These are phyloP conservation scores for Dryas drummondii DNA, from an alignment of 306 rosid genomes.

Conservation along the genomic window DNA sequence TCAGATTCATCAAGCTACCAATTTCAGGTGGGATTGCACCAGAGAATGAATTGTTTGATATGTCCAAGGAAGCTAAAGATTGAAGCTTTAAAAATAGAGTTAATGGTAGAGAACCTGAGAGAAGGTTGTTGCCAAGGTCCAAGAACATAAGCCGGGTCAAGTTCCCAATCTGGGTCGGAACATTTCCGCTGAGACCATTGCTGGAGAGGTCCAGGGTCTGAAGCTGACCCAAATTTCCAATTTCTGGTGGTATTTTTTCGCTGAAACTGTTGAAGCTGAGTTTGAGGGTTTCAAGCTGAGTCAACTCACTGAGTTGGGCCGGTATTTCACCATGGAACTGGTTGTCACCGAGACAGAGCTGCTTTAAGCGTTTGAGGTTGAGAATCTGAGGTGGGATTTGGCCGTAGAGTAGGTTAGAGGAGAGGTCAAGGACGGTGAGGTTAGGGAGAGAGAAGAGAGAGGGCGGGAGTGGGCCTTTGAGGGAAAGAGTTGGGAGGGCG, in stretches of 20 bases:
- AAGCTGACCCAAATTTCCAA: slow-evolving; percentile 43
- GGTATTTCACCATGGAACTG: slow-evolving; percentile 45
- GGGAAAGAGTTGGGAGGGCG: slow-evolving; percentile 47
- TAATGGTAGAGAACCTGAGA: slow-evolving; percentile 72
- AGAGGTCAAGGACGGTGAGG: slow-evolving; percentile 66
- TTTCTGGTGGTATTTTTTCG: slow-evolving; percentile 58
- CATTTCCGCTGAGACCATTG: slow-evolving; percentile 53
- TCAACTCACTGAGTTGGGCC: slow-evolving; percentile 35
- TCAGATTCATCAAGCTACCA: slow-evolving; percentile 56
- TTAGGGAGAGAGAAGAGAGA: slow-evolving; percentile 47
- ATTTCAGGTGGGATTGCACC: slow-evolving; percentile 70
- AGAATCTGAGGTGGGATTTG: slow-evolving; percentile 48
- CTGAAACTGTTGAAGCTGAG: slow-evolving; percentile 57
- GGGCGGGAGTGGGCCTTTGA: slow-evolving; percentile 48
- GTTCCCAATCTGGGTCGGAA: slow-evolving; percentile 67
- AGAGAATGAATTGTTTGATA: slow-evolving; percentile 81
- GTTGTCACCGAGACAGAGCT: slow-evolving; percentile 38
- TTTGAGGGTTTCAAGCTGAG: slow-evolving; percentile 45
- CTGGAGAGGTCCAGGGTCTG: slow-evolving; percentile 67
- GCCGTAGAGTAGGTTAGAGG: slow-evolving; percentile 56
- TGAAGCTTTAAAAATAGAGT: slow-evolving; percentile 50
- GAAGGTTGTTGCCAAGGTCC: slow-evolving; percentile 68
- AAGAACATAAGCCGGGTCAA: slow-evolving; percentile 55
- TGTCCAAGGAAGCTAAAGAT: slow-evolving; percentile 66
- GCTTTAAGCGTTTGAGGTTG: slow-evolving; percentile 32